Percentiles rank a stretch among this genome's conserved stretches.
Conservation (phyloP, 345 rosid species). For the Lumnitzera racemosa region DNA sequence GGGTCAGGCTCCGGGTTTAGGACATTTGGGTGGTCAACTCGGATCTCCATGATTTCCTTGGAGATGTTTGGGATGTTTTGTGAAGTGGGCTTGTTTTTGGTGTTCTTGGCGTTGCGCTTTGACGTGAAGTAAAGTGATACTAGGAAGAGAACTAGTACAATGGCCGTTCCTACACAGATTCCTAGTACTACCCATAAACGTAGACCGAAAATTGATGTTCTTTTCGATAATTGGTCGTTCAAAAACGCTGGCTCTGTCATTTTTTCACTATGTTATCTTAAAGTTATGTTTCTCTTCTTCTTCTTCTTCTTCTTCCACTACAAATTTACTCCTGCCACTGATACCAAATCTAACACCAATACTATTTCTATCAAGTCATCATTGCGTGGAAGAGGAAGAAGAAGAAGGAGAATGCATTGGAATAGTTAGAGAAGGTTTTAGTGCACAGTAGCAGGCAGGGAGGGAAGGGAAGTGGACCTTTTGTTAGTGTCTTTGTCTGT, state of each 20-base stretch:
- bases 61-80: conserved; percentile 62
- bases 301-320: background rate
- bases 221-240: conserved; percentile 58
- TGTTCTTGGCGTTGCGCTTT: conserved; percentile 32
- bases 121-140: conserved; percentile 85
- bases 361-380: no score
- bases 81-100: conserved; percentile 9
- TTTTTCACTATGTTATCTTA: background rate
- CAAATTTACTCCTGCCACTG: background rate
- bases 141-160: conserved; percentile 71
- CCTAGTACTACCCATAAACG: conserved; percentile 84
- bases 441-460: no score
- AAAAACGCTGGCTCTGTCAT: conserved; percentile 68
- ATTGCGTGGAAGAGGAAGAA: background rate
- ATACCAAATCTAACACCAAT: no score
- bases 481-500: no score
- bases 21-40: conserved; percentile 37
- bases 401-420: background rate
- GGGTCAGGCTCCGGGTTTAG: conserved; percentile 17
- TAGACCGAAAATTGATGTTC: conserved; percentile 57
- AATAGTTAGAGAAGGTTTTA: no score
- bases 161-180: conserved; percentile 73
- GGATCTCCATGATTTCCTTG: conserved; percentile 75
- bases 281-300: conserved; percentile 1
- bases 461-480: no score